Evolutionary conservation across 371 early-diverging fungal genomes (phyloP), one percentile per base, ranked within the genome.

Genomic region (Actinomortierella wolfii): DNA sequence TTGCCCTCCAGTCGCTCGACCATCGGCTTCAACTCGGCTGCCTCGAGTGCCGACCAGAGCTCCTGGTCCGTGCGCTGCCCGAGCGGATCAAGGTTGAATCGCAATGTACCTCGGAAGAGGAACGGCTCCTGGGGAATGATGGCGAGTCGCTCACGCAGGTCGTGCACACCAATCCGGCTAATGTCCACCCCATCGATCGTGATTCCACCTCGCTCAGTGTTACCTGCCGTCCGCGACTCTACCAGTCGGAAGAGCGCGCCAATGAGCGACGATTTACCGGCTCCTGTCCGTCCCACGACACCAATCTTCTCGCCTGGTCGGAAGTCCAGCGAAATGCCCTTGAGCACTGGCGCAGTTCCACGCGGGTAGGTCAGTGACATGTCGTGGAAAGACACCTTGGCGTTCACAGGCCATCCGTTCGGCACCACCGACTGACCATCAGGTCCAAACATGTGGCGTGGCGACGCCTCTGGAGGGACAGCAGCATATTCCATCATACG

Each of bases 41-140:
- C 60, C 24, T 67, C 59, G n/a, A 83, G 55, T 2, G 80, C 83
- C 0, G 45, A 60, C 85, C 86, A 94, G 25, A 95, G 78, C 34
- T 86, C 83, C 14, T 68, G 78, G 51, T 89, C 90, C 24, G 74
- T 62, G 56, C 85, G 81, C 63, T 83, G 74, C 50, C 80, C 79
- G 54, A 83, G 82, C 0, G 89, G 90, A 54, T 89, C 89, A 24
- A 87, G 48, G 61, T 86, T 87, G 51, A 59, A 78, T 23, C 86
- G 77, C 18, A 89, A 39, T 1, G 86, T 83, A 26, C 89, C 88
- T 1, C 76, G 64, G 57, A 87, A 81, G 48, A 87, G 53, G 56
- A 81, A 78, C 2, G 85, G 79, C 23, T 80, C 80, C 67, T 90
- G 92, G 0, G 92, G 89, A 29, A 92, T 89, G 29, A 90, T 86